Evolutionary conservation across 2,329 filamentous ascomycete species (phyloP), one percentile per base, ranked within the genome.

Genomic region (Penicillium palitans): DNA sequence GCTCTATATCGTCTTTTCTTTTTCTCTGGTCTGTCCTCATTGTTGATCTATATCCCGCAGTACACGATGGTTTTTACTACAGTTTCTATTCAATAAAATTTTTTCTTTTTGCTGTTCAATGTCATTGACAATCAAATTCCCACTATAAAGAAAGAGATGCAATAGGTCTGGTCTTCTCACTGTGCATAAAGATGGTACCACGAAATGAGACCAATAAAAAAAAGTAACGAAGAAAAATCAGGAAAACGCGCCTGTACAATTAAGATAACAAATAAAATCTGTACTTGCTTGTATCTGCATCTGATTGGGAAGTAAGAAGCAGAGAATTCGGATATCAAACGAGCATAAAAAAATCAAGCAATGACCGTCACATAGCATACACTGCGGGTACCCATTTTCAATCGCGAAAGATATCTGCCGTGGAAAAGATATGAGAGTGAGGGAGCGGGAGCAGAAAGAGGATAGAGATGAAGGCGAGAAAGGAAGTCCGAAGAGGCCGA

Each of bases 41-140:
- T 45, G 15, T 60, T 42, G 29, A 48, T 51, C 56, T 55, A 69
- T 69, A 68, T 67, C 67, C 66, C 67, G 61, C 66, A 67, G 66
- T 67, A 68, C 55, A 67, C 63, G 66, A 63, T 58, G 66, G 64
- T 56, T 60, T 47, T 63, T 52, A 52, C 59, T 61, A 49, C 8
- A 51, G 10, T 41, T 49, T 39, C 8, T 56, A 37, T 57, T 35
- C 31, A 58, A 52, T 46, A 55, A 52, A 52, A 44, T 44, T 48
- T 48, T 42, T 42, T 42, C 6, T 33, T 27, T 47, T 48, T 39
- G 21, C 24, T 37, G 24, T 48, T 33, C 4, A 25, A 51, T 49
- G 15, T 41, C 24, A 58, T 48, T 42, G 7, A 15, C n/a, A 35
- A 40, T 45, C 8, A 44, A 12, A 40, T 24, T 21, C 6, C 35